phyloP scores from a whole-genome alignment of 2,329 filamentous ascomycete genomes.

The Penicillium sp. region DNA sequence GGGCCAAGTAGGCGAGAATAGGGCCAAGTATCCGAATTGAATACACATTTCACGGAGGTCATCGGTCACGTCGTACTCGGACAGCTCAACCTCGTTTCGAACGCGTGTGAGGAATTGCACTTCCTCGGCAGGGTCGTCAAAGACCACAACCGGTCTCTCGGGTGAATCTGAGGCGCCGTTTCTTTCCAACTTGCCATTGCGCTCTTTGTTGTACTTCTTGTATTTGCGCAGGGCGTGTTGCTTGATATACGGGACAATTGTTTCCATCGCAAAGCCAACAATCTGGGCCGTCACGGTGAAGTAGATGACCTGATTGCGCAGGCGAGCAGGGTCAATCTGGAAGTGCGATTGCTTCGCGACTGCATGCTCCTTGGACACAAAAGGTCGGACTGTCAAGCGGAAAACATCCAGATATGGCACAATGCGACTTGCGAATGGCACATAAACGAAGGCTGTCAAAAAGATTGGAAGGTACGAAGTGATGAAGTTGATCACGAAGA shows the following conservation, averaged over 20 bases:
- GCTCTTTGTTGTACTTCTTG: slow-evolving; percentile 36
- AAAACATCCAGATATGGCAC: slow-evolving; percentile 90
- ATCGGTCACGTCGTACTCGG: slow-evolving; percentile 84
- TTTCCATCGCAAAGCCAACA: slow-evolving; percentile 84
- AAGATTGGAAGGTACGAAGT: slow-evolving; percentile 90
- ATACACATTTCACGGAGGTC: slow-evolving; percentile 95
- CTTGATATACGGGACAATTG: slow-evolving; percentile 82
- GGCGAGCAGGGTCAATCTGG: slow-evolving; percentile 77
- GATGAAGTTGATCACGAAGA: slow-evolving; percentile 98
- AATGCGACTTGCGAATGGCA: slow-evolving; percentile 84
- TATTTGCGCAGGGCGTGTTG: slow-evolving; percentile 77
- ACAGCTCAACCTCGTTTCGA: slow-evolving; percentile 79
- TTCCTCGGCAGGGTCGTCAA: slow-evolving; percentile 75
- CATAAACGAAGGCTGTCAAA: slow-evolving; percentile 91
- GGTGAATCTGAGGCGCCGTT: slow-evolving; percentile 26
- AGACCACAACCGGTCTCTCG: slow-evolving; percentile 44
- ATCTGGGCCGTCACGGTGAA: slow-evolving; percentile 95
- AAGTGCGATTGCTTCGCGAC: slow-evolving; percentile 64
- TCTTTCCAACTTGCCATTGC: slow-evolving; percentile 24
- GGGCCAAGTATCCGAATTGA: slow-evolving; percentile 83
- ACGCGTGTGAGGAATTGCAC: slow-evolving; percentile 79
- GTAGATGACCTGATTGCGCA: slow-evolving; percentile 92
- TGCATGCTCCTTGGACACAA: slow-evolving; percentile 75
- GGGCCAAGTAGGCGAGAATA: slow-evolving; percentile 95
- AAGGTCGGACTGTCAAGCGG: slow-evolving; percentile 71